Base-by-base conservation (phyloP, 2,329 filamentous ascomycete species). In the Aspergillus sp. region DNA sequence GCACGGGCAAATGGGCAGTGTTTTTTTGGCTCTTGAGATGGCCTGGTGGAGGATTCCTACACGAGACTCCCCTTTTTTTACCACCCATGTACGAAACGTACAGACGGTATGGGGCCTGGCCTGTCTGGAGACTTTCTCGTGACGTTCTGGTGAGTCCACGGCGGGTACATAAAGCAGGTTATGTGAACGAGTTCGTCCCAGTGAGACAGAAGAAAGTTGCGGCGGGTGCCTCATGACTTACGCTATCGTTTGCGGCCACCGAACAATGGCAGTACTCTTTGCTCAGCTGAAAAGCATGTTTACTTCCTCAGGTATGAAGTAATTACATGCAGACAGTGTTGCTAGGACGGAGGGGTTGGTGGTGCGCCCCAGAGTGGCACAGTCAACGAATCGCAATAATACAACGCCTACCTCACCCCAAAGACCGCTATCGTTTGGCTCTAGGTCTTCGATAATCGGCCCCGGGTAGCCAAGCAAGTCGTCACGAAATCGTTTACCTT, bases 61-160 rank as follows among this genome's bases (percentile, higher is more conserved):
- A 64, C 65, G 68, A 65, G 67, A 66, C 66, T 68, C 64, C 60
- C 61, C 55, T 58, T 64, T 62, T 63, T 63, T 65, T 66, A 62
- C 64, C 66, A 68, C 68, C 66, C 37, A 46, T 12, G 52, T 54
- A 47, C 43, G 65, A 66, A 62, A 62, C 59, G 66, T 66, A 67
- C 64, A 58, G 64, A 67, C 45, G 61, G 59, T 60, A 62, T 50
- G 52, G 66, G 60, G 60, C 45, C 62, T 62, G 63, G 57, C 52
- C 59, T 60, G 58, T 43, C 64, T 60, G 59, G 58, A 57, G 58
- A 60, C 58, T 60, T 57, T 54, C 45, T 45, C 40, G 53, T 60
- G 50, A 48, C 53, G 60, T 55, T 58, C 55, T 57, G 37, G 46
- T 52, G 45, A 58, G 59, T 31, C 55, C 44, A 55, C 52, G 55